These are phyloP conservation scores for Neophaeococcomyces aloes DNA, from an alignment of 2,329 filamentous ascomycete genomes.

Conservation along the genomic window DNA sequence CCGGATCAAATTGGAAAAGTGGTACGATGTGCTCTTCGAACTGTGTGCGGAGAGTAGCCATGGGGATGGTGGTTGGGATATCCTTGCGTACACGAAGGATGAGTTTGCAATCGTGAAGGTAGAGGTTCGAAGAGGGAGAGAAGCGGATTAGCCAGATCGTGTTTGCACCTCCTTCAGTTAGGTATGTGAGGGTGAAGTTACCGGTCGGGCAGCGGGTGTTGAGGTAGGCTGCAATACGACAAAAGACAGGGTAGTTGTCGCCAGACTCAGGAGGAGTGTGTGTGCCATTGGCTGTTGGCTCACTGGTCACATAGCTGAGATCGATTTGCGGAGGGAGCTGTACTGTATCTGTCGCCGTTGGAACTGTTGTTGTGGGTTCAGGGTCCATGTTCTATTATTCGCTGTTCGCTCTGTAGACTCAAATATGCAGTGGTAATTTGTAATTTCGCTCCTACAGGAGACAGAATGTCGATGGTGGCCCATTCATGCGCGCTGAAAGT, in stretches of 20 bases:
- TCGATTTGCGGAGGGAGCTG: too few species aligned
- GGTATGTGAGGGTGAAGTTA: conserved; percentile 26
- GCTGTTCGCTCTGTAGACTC: too few species aligned
- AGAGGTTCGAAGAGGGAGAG: conserved; percentile 23
- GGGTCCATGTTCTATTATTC: too few species aligned
- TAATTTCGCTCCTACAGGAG: too few species aligned
- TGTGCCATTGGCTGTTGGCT: not conserved
- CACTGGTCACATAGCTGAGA: not conserved
- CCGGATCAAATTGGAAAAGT: conserved; percentile 40
- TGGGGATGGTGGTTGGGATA: conserved; percentile 38
- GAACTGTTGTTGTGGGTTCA: too few species aligned
- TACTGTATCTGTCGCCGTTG: too few species aligned
- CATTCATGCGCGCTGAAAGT: too few species aligned
- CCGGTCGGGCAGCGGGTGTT: conserved; percentile 1
- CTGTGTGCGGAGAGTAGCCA: conserved; percentile 17
- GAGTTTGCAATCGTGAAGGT: conserved; percentile 11
- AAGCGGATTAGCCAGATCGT: conserved; percentile 43
- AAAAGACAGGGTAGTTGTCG: not conserved
- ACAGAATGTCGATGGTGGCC: too few species aligned
- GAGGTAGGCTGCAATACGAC: conserved; percentile 1
- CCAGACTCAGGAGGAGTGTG: not conserved
- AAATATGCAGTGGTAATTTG: too few species aligned
- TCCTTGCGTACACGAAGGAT: conserved; percentile 51
- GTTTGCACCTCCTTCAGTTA: conserved; percentile 66
- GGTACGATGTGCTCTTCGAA: conserved; percentile 46